phyloP scores from a whole-genome alignment of 2,329 filamentous ascomycete species.

The Bipolaris sorokiniana region DNA sequence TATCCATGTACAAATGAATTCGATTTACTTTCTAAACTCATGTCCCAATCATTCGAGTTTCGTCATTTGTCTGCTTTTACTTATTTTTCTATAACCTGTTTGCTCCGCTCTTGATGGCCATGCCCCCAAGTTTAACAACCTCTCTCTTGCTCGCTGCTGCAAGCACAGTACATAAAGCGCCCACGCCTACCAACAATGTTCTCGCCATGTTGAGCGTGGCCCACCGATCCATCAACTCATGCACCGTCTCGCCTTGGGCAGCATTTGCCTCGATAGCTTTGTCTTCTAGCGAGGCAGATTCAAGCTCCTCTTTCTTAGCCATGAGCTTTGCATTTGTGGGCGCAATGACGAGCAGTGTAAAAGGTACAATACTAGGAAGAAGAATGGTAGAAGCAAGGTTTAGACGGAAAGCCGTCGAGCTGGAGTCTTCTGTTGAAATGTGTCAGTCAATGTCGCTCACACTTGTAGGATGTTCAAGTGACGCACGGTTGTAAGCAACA shows the following conservation, averaged over 20 bases:
- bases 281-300: slow-evolving; percentile 46
- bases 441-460: slow-evolving; percentile 12
- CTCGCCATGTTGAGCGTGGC: slow-evolving; percentile 59
- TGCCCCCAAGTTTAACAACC: slow-evolving; percentile 29
- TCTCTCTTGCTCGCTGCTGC: slow-evolving; percentile 38
- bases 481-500: slow-evolving; percentile 54
- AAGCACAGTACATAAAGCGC: slow-evolving; percentile 31
- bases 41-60: not conserved
- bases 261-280: slow-evolving; percentile 47
- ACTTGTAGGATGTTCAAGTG: not conserved
- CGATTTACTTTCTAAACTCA: no score
- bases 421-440: slow-evolving; percentile 26
- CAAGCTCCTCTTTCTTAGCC: slow-evolving; percentile 52
- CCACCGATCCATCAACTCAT: slow-evolving; percentile 63
- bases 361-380: slow-evolving; percentile 58
- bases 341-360: slow-evolving; percentile 56
- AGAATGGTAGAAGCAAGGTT: slow-evolving; percentile 57
- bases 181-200: slow-evolving; percentile 43
- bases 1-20: not conserved
- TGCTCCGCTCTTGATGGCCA: slow-evolving; percentile 20
- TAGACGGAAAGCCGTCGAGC: slow-evolving; percentile 48
- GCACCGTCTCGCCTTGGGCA: slow-evolving; percentile 54
- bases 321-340: slow-evolving; percentile 58
- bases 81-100: slow-evolving; percentile 12
- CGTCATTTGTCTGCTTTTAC: not conserved